Conservation (phyloP, 75 land plant genomes). For the Selaginella moellendorffii region DNA sequence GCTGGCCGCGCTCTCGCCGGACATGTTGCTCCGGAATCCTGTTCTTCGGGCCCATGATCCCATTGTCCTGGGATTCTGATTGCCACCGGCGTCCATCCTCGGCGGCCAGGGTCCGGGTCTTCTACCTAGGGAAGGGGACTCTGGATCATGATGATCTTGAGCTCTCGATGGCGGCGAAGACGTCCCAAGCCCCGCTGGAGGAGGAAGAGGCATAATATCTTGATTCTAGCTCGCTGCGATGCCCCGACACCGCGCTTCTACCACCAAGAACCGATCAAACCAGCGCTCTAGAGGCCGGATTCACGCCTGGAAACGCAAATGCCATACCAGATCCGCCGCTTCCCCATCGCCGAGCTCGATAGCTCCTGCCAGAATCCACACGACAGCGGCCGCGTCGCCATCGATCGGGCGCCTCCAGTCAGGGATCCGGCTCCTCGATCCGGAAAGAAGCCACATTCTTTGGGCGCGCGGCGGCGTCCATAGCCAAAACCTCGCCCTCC, state of each 20-base stretch:
- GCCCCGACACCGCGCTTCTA: too few species aligned
- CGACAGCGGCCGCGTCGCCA: background rate
- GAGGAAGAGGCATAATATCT: background rate
- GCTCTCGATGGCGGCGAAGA: background rate
- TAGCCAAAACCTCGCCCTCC: too few species aligned
- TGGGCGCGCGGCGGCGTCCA: background rate
- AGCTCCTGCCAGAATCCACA: background rate
- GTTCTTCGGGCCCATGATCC: conserved; percentile 86
- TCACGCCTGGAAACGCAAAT: background rate
- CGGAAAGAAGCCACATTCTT: background rate
- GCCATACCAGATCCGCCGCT: background rate
- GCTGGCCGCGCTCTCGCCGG: conserved; percentile 27
- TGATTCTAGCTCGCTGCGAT: too few species aligned
- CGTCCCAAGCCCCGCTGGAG: background rate
- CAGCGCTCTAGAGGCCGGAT: background rate
- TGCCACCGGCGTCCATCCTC: background rate
- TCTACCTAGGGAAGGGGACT: background rate
- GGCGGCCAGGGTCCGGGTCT: background rate
- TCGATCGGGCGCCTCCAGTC: background rate
- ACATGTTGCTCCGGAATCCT: conserved; percentile 51
- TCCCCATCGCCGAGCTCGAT: background rate
- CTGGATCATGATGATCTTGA: background rate
- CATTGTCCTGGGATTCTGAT: conserved; percentile 37
- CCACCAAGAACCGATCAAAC: background rate
- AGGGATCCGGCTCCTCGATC: background rate